Evolutionary conservation across 768 basidiomycete genomes (phyloP), one percentile per base, ranked within the genome.

Genomic region (Lyophyllum shimeji): DNA sequence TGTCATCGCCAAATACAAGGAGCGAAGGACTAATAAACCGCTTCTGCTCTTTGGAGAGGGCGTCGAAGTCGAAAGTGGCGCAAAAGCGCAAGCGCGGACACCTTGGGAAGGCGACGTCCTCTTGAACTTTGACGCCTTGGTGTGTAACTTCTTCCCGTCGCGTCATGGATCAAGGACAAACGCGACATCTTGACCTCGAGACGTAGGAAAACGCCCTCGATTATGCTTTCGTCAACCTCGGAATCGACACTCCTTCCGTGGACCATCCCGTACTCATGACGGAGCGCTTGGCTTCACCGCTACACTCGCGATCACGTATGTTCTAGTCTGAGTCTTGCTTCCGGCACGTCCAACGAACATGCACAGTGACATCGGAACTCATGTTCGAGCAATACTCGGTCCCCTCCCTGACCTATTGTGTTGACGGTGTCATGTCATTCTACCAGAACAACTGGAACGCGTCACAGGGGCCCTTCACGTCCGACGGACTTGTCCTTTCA

Each of bases 81-180:
- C 92, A 55, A 82, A 88, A 63, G 82, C 84, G 1, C 90, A 91
- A 67, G 80, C 86, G 7, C 86, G 84, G 64, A 85, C 84, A 0
- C 87, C 96, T 52, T 98, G 91, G 88, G 97, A 99, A 67, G 95
- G 93, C 7, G 97, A 98, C 66, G 85, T 97, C 20, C 69, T 98
- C 46, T 79, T 93, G 62, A 95, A 94, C 71, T 91, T 89, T 62
- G 97, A 98, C 72, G 87, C 93, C 23, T 76, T 98, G 80, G 96
- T 98, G 73, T 73, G 91, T 79, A 25, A 21, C 37, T 46, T 18
- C 47, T 67, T 46, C 57, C 51, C 46, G 7, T 46, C 42, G 18
- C 24, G n/a, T 31, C 34, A 42, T 53, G 1, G 31, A 50, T 9
- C 25, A 52, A 50, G 48, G 47, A 53, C 51, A 54, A 65, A 60